These are phyloP conservation scores for Escallonia herrerae DNA, from an alignment of 129 eudicot species.

Conservation along the genomic window DNA sequence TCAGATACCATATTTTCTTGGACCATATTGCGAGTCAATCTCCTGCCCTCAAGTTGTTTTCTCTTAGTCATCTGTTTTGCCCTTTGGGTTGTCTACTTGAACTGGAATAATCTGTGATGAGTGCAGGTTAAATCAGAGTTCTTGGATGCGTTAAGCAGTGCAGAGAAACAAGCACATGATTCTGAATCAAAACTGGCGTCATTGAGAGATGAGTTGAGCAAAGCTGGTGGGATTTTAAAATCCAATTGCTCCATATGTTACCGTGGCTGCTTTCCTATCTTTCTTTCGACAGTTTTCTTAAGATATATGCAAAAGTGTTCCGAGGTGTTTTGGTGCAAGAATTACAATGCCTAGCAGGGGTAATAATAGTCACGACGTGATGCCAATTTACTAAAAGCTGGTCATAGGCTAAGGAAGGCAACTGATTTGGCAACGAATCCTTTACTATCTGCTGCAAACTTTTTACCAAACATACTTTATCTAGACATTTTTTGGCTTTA, in stretches of 20 bases:
- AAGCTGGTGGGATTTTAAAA: slow-evolving; percentile 48
- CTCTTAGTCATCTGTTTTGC: neutral
- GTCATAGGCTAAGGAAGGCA: too few species aligned
- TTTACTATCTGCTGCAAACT: too few species aligned
- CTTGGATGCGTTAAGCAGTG: slow-evolving; percentile 72
- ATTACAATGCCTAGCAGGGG: too few species aligned
- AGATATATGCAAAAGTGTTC: too few species aligned
- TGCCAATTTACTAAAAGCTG: too few species aligned
- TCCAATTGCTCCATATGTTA: neutral
- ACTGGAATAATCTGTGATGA: slow-evolving; percentile 1
- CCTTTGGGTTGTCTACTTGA: slow-evolving; percentile 1
- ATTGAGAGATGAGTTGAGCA: slow-evolving; percentile 41
- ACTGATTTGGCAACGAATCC: too few species aligned
- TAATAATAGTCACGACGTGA: too few species aligned
- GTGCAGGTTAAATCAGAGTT: slow-evolving; percentile 83
- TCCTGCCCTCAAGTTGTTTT: neutral
- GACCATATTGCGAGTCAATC: neutral
- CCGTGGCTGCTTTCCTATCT: neutral
- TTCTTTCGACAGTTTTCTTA: too few species aligned
- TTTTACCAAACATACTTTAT: too few species aligned
- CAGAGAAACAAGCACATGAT: slow-evolving; percentile 79
- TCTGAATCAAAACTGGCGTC: slow-evolving; percentile 59
- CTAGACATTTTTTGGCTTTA: too few species aligned
- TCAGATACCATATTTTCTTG: too few species aligned
- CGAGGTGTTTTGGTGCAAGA: too few species aligned